Evolutionary conservation across 331 rosid genomes (phyloP).

Genomic region (Cydonia oblonga): DNA sequence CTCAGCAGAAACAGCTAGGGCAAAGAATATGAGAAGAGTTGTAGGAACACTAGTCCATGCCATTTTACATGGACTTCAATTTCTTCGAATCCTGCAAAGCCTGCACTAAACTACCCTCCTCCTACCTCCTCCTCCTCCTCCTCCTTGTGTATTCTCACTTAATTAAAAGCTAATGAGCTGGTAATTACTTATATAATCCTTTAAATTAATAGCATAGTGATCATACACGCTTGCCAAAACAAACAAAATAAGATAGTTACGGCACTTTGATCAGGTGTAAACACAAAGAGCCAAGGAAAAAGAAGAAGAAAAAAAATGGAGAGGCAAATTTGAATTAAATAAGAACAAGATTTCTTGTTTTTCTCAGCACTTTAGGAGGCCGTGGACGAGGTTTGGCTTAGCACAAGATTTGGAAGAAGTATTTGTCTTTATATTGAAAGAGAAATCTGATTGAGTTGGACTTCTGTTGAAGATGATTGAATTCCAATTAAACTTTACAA

Average conservation of each 20-base stretch:
- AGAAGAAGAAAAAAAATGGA: not conserved
- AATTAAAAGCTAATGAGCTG: not conserved
- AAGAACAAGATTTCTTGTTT: not conserved
- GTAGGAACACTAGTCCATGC: not conserved
- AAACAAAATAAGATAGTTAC: not conserved
- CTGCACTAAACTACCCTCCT: not conserved
- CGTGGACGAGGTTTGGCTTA: not conserved
- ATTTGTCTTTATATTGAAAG: not conserved
- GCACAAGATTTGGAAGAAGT: too few relatives aligned
- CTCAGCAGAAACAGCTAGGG: not conserved
- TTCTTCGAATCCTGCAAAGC: not conserved
- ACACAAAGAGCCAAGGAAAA: not conserved
- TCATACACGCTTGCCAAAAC: not conserved
- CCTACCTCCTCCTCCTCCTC: not conserved
- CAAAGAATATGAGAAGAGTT: not conserved
- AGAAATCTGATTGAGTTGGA: not conserved
- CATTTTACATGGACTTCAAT: slow-evolving; percentile 6
- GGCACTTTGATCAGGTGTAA: not conserved
- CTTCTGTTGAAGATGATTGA: not conserved
- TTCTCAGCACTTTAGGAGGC: not conserved
- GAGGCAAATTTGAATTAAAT: not conserved
- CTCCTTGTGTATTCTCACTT: not conserved
- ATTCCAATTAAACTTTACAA: not conserved
- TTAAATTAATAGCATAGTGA: not conserved
- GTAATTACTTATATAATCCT: not conserved